Evolutionary conservation across 768 basidiomycete genomes (phyloP), one percentile per base, ranked within the genome.

Genomic region (Macrocybe gigantea): DNA sequence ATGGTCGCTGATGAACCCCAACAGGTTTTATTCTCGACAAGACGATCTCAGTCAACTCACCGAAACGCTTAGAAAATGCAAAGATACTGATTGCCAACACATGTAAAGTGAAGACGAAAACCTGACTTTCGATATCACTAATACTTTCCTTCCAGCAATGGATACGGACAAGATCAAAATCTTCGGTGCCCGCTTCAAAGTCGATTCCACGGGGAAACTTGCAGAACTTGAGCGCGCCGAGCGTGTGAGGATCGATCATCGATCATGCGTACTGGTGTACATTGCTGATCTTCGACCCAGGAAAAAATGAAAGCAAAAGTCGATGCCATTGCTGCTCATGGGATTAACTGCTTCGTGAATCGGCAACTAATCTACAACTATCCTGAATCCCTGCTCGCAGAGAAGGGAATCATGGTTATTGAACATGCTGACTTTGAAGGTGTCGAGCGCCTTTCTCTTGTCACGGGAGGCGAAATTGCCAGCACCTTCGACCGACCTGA

Each of bases 231-330:
- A 99, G 66, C 85, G 94, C 8, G 96, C 96, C 5, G 96, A 98
- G 68, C 77, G 84, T 59, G 89, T 86, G 56, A 31, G 77, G 66
- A 38, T 36, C 11, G 7, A 44, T 12, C n/a, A 8, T 35, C 36
- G 10, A n/a, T 6, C 50, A 33, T 10, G 9, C 12, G 11, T 45
- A 33, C 35, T 10, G 15, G 36, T 40, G 7, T 14, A 7, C 36
- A 48, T 37, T 33, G 31, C 36, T 45, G 37, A 39, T 53, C 30
- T 7, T 22, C 22, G 6, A 32, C 44, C n/a, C 60, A 93, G 90
- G 96, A 97, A 73, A 98, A 99, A 78, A 99, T 99, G 96, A 96
- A 95, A 70, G 85, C 82, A 50, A 99, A 98, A 72, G 94, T 99
- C 5, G 90, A 93, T 40, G 82, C 85, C 10, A 98, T 99, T 58